Percentiles rank a stretch among this genome's conserved stretches.
Conservation (phyloP, 495 filamentous ascomycete genomes). For the Penicillium turbatum region DNA sequence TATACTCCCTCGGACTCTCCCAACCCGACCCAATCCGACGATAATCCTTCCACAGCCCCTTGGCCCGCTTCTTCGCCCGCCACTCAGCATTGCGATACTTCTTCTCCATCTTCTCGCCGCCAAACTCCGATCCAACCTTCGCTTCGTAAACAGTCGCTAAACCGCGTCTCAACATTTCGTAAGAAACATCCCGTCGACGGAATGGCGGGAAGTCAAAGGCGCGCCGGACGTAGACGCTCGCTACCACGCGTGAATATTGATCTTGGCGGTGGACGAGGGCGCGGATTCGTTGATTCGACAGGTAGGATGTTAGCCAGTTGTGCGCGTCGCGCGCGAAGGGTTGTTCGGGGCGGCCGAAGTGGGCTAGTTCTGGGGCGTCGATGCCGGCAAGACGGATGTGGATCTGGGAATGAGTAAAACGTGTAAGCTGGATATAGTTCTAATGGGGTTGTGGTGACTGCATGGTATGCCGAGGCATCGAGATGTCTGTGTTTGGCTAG, state of each 20-base stretch:
- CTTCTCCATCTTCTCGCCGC: slow-evolving; percentile 55
- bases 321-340: slow-evolving; percentile 77
- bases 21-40: slow-evolving; percentile 28
- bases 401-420: slow-evolving; percentile 40
- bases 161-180: slow-evolving; percentile 81
- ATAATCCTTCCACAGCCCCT: slow-evolving; percentile 76
- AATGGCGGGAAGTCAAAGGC: slow-evolving; percentile 53
- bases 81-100: slow-evolving; percentile 69
- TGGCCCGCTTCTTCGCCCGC: slow-evolving; percentile 60
- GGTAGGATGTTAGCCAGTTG: slow-evolving; percentile 66
- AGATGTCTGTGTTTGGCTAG: background rate
- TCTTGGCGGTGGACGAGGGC: slow-evolving; percentile 77
- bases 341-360: slow-evolving; percentile 86
- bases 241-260: slow-evolving; percentile 89
- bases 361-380: slow-evolving; percentile 87
- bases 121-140: slow-evolving; percentile 83
- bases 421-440: background rate
- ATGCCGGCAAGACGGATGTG: slow-evolving; percentile 85
- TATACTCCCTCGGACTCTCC: slow-evolving; percentile 85
- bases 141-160: slow-evolving; percentile 90
- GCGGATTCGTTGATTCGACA: slow-evolving; percentile 70
- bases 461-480: background rate
- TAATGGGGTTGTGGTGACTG: background rate
- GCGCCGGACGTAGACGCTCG: slow-evolving; percentile 71
- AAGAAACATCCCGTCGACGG: slow-evolving; percentile 71